Evolutionary conservation across 371 early-diverging fungal genomes (phyloP).

Genomic region (Choanephora cucurbitarum): DNA sequence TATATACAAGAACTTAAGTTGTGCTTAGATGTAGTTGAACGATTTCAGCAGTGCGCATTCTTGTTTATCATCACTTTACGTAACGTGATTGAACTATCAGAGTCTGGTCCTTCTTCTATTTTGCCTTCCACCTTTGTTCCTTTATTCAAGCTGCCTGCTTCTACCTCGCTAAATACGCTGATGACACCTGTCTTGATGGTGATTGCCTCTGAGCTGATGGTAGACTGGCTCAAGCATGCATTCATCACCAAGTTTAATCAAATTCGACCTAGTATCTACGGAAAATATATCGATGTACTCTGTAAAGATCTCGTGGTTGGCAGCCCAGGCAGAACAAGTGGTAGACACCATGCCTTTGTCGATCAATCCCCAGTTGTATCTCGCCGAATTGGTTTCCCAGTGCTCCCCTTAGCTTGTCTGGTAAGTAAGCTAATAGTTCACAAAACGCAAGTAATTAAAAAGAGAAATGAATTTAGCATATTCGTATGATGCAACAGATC

Average conservation of each 20-base stretch:
- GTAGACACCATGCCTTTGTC: slow-evolving; percentile 53
- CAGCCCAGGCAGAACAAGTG: slow-evolving; percentile 54
- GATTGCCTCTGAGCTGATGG: slow-evolving; percentile 85
- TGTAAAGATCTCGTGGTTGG: slow-evolving; percentile 84
- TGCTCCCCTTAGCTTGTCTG: slow-evolving; percentile 86
- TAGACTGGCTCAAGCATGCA: slow-evolving; percentile 98
- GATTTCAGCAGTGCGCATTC: slow-evolving; percentile 89
- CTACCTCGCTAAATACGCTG: slow-evolving; percentile 60
- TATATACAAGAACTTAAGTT: not conserved
- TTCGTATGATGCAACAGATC: slow-evolving; percentile 75
- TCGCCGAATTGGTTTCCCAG: slow-evolving; percentile 89
- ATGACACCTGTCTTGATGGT: slow-evolving; percentile 85
- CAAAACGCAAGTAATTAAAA: too few species aligned
- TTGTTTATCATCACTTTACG: slow-evolving; percentile 85
- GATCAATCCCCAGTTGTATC: slow-evolving; percentile 90
- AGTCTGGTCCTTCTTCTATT: slow-evolving; percentile 65
- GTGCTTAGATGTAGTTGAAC: slow-evolving; percentile 95
- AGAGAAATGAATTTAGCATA: too few species aligned
- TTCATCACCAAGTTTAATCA: slow-evolving; percentile 97
- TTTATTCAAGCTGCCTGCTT: slow-evolving; percentile 57
- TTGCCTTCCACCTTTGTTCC: slow-evolving; percentile 66
- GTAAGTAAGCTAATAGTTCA: too few species aligned
- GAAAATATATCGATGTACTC: slow-evolving; percentile 82
- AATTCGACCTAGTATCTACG: slow-evolving; percentile 87
- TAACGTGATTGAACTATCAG: slow-evolving; percentile 88